Conservation (phyloP, 805 yeast species). For the Kuraishia molischiana region DNA sequence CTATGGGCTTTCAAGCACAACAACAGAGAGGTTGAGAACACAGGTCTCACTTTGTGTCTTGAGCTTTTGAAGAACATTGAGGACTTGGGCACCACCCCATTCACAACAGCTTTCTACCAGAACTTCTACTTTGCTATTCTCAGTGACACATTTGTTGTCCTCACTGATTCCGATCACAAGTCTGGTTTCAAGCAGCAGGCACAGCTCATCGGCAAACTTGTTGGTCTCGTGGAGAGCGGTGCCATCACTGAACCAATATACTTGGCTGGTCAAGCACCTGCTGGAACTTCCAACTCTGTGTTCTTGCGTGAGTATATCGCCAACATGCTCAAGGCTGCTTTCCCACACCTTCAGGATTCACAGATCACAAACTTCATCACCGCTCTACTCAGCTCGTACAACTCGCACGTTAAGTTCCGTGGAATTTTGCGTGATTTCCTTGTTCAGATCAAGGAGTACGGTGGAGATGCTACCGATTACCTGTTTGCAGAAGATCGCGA, state of each 20-base stretch:
- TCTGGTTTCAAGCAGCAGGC: conserved; percentile 90
- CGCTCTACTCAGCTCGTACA: conserved; percentile 66
- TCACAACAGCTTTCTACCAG: conserved; percentile 79
- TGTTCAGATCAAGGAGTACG: conserved; percentile 90
- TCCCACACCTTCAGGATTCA: conserved; percentile 78
- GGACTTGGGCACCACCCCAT: conserved; percentile 56
- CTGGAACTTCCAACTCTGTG: conserved; percentile 72
- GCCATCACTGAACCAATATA: conserved; percentile 74
- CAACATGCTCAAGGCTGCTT: conserved; percentile 76
- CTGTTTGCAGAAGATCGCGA: conserved; percentile 91
- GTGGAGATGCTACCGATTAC: conserved; percentile 93
- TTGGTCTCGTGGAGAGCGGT: conserved; percentile 71
- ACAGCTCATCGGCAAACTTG: conserved; percentile 71
- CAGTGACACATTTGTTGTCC: conserved; percentile 84
- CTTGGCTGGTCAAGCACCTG: conserved; percentile 70
- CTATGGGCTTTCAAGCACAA: conserved; percentile 98
- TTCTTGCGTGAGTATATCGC: conserved; percentile 76
- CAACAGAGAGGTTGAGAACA: conserved; percentile 91
- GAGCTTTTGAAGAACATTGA: conserved; percentile 84
- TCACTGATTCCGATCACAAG: conserved; percentile 96
- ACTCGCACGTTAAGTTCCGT: conserved; percentile 66
- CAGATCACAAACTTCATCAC: conserved; percentile 77
- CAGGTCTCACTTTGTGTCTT: conserved; percentile 75
- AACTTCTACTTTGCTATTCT: conserved; percentile 83
- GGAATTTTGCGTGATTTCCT: conserved; percentile 89